These are phyloP conservation scores for Periconia sp. DNA, from an alignment of 2,329 filamentous ascomycete species.

Conservation along the genomic window DNA sequence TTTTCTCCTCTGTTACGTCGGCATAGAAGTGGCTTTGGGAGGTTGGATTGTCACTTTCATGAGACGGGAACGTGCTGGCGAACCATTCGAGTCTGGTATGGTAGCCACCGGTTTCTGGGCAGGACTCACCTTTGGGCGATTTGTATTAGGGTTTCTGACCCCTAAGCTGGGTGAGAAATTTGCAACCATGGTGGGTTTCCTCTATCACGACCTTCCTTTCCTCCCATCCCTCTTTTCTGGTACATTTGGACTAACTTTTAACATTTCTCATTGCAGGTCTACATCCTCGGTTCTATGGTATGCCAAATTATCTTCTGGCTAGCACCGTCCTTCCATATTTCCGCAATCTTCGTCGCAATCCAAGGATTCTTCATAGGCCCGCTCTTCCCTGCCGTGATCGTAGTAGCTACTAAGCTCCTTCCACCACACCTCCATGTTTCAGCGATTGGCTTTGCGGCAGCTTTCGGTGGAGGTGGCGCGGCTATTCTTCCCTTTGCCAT, in stretches of 20 bases:
- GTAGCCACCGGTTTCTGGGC: slow-evolving; percentile 79
- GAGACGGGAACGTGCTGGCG: slow-evolving; percentile 69
- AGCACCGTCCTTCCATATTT: slow-evolving; percentile 70
- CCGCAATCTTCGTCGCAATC: slow-evolving; percentile 67
- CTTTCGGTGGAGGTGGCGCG: slow-evolving; percentile 72
- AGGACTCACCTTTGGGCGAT: slow-evolving; percentile 71
- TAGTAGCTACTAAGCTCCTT: slow-evolving; percentile 70
- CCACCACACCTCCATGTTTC: slow-evolving; percentile 73
- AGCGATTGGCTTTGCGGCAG: slow-evolving; percentile 74
- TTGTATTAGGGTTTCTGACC: slow-evolving; percentile 73
- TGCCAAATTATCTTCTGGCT: slow-evolving; percentile 76
- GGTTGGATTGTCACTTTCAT: slow-evolving; percentile 86
- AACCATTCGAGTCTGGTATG: slow-evolving; percentile 70
- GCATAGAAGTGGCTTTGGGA: slow-evolving; percentile 70
- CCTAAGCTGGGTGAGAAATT: slow-evolving; percentile 69
- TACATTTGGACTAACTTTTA: not conserved
- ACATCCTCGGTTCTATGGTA: slow-evolving; percentile 62
- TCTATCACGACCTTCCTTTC: not conserved
- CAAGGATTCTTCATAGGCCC: slow-evolving; percentile 79
- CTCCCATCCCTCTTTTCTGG: slow-evolving; percentile 27
- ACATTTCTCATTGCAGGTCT: slow-evolving; percentile 43
- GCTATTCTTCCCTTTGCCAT: slow-evolving; percentile 65
- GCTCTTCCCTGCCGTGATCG: slow-evolving; percentile 71
- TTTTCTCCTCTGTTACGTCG: slow-evolving; percentile 76
- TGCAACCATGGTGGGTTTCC: slow-evolving; percentile 39